Evolutionary conservation across 1,284 basidiomycete genomes (phyloP).

Genomic region (Fomitopsis palustris): DNA sequence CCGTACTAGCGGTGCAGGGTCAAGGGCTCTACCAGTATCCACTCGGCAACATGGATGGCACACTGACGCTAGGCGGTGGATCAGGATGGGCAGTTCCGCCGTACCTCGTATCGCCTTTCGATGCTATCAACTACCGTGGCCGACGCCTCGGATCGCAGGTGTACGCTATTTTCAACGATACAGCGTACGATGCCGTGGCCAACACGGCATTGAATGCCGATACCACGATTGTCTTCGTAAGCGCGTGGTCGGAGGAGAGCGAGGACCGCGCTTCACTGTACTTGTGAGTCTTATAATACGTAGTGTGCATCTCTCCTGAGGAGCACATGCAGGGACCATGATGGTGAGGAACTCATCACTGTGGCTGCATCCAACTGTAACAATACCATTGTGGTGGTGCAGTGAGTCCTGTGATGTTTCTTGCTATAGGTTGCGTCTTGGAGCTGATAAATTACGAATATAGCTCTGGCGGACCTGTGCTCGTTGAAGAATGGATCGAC

Average conservation of each 20-base stretch:
- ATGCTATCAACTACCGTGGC: constrained; percentile 40
- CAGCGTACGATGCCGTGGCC: not conserved
- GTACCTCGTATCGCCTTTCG: constrained; percentile 40
- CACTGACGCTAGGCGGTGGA: no score
- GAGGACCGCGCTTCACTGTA: constrained; percentile 40
- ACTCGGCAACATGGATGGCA: constrained; percentile 41
- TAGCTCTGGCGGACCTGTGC: constrained; percentile 39
- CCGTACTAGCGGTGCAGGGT: not conserved
- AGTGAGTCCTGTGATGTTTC: constrained; percentile 30
- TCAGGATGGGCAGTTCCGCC: constrained; percentile 44
- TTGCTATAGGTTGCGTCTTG: not conserved
- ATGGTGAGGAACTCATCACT: constrained; percentile 43
- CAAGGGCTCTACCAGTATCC: constrained; percentile 30
- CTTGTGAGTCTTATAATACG: not conserved
- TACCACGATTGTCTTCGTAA: constrained; percentile 56
- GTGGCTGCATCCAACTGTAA: constrained; percentile 30
- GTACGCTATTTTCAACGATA: constrained; percentile 3
- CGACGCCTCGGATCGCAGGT: constrained; percentile 32
- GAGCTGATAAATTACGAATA: not conserved
- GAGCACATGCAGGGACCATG: constrained; percentile 45
- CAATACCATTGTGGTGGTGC: constrained; percentile 55
- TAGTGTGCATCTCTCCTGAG: not conserved
- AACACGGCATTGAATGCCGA: constrained; percentile 18
- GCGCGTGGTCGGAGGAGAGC: constrained; percentile 47
- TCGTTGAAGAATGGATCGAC: constrained; percentile 47